These are phyloP conservation scores for Bryoglossum gracile DNA, from an alignment of 495 filamentous ascomycete species.

Conservation along the genomic window DNA sequence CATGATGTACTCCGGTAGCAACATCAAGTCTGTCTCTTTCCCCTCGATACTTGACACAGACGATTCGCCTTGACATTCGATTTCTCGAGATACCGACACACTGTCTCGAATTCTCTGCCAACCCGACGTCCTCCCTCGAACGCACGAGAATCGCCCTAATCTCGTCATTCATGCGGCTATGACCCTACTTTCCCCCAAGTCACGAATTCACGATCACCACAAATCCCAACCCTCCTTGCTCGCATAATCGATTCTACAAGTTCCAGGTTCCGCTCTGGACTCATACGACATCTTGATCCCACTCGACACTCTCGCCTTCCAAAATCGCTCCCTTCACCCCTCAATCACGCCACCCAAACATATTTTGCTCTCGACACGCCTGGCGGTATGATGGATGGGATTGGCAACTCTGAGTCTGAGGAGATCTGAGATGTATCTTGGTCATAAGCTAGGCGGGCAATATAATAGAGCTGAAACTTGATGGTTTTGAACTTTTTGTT, in stretches of 20 bases:
- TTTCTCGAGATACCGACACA: slow-evolving; percentile 24
- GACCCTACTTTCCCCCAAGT: slow-evolving; percentile 26
- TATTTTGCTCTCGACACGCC: slow-evolving; percentile 15
- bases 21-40: slow-evolving; percentile 16
- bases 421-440: no score
- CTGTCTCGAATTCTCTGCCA: slow-evolving; percentile 27
- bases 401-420: no score
- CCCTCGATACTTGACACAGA: slow-evolving; percentile 23
- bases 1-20: slow-evolving; percentile 21
- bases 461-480: no score
- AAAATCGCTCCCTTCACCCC: slow-evolving; percentile 17
- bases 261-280: slow-evolving; percentile 9
- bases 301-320: slow-evolving; percentile 15
- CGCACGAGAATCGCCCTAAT: slow-evolving; percentile 35
- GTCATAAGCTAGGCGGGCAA: no score
- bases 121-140: slow-evolving; percentile 29
- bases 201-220: slow-evolving; percentile 20
- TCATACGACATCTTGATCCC: slow-evolving; percentile 6
- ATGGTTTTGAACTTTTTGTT: no score
- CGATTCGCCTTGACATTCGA: slow-evolving; percentile 26
- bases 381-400: no score
- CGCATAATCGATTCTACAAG: no score
- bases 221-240: no score
- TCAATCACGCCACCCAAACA: slow-evolving; percentile 2
- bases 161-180: slow-evolving; percentile 29